Base-by-base conservation (phyloP, 352 stramenopile genomes). In the Pythium dissotocum region DNA sequence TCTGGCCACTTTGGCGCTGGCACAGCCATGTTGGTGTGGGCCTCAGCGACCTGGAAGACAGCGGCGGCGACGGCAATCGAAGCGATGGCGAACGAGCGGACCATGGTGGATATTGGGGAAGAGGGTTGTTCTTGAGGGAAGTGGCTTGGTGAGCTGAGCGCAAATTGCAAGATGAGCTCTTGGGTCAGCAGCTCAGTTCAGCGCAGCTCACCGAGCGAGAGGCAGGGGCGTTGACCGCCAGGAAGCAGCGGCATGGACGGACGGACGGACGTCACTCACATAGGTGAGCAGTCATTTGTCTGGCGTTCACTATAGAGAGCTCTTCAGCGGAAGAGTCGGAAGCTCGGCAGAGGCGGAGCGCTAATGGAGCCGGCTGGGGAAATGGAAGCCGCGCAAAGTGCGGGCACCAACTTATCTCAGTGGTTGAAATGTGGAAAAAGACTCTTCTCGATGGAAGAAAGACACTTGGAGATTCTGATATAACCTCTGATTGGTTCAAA, bases 51-150 rank as follows among this genome's bases (percentile, higher is more conserved):
- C 16, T 38, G 28, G 58, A 56, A 28, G 8, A 65, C 10, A 4
- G 46, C 42, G 52, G 58, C 44, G 59, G 58, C 52, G 28, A 52
- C 44, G 54, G 55, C 66, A n/a, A 65, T 44, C 18, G 63, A 57
- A 28, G 58, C 68, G 49, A 66, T 12, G 49, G 63, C 16, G 21
- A 63, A 68, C n/a, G 48, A 54, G 69, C 52, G 49, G 28, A 71
- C 53, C 69, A 75, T 75, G 44, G n/a, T 53, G n/a, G 30, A 59
- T 24, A 26, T n/a, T 42, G 4, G 35, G 18, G 26, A 36, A 10
- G 28, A 36, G 16, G 52, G 16, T 14, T 16, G 49, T 40, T n/a
- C 24, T 44, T 33, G 28, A 51, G n/a, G 55, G 24, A 32, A 49
- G 13, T 38, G 35, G 28, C 42, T 56, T 56, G 44, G n/a, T 49